These are phyloP conservation scores for Penstemon eatonii DNA, from an alignment of 257 asterid genomes.

Conservation along the genomic window DNA sequence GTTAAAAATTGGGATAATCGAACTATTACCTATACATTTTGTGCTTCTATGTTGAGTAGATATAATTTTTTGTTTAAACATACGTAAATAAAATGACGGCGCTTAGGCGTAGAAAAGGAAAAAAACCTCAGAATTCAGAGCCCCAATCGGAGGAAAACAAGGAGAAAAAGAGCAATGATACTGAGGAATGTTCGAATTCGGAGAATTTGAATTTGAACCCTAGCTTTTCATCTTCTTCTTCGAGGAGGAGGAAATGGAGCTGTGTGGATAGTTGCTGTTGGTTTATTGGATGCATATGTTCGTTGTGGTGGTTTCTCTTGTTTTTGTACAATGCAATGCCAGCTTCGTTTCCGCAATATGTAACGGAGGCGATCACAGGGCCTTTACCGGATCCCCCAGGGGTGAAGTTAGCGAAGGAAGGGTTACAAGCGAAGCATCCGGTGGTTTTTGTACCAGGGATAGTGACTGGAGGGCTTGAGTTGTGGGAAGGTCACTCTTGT, in stretches of 20 bases:
- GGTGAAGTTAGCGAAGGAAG: conserved; percentile 70
- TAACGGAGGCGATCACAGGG: conserved; percentile 81
- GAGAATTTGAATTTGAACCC: conserved; percentile 24
- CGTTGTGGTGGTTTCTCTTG: conserved; percentile 80
- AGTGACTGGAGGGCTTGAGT: conserved; percentile 90
- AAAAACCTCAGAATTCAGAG: conserved; percentile 27
- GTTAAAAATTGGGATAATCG: not conserved
- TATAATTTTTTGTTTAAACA: not conserved
- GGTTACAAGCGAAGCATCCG: conserved; percentile 77
- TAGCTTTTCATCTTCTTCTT: conserved; percentile 6
- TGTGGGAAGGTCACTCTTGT: conserved; percentile 91
- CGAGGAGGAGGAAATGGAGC: conserved; percentile 46
- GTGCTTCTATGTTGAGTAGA: conserved; percentile 27
- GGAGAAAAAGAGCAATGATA: conserved; percentile 26
- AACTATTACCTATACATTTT: not conserved
- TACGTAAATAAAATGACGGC: conserved; percentile 20
- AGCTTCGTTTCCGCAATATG: conserved; percentile 79
- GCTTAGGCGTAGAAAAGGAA: conserved; percentile 46
- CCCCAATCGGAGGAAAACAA: conserved; percentile 25
- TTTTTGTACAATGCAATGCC: conserved; percentile 73
- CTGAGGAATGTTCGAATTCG: conserved; percentile 23
- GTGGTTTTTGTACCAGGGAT: conserved; percentile 93
- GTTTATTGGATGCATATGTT: conserved; percentile 76
- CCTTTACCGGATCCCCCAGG: conserved; percentile 88
- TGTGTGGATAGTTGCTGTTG: conserved; percentile 83